Percentiles rank a stretch among this genome's conserved stretches.
Evolutionary conservation across 2,329 filamentous ascomycete species (phyloP).

Genomic region (Aspergillus carbonarius): DNA sequence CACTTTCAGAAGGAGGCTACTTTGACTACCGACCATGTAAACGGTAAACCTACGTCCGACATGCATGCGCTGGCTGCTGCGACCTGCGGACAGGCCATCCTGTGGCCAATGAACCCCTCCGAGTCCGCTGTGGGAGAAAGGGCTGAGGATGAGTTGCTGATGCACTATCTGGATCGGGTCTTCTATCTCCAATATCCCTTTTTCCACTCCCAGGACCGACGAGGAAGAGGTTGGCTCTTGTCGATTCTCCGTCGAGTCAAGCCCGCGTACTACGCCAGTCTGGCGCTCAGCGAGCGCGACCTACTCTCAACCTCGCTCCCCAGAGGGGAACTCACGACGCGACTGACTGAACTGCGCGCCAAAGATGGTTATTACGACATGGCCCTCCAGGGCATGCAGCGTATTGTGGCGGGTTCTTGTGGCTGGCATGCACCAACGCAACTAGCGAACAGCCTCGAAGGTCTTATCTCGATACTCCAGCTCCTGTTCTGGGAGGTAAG

Average conservation of each 20-base stretch:
- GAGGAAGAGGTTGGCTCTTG: neutral
- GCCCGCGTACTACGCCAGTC: neutral
- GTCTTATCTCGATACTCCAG: neutral
- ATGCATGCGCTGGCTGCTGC: neutral
- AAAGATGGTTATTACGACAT: neutral
- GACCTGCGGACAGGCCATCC: neutral
- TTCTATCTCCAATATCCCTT: conserved; percentile 4
- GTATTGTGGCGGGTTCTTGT: neutral
- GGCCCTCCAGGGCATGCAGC: neutral
- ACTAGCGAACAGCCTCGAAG: neutral
- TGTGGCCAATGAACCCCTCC: neutral
- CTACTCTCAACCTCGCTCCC: neutral
- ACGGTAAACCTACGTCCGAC: neutral
- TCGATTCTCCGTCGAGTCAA: neutral
- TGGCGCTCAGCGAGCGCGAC: neutral
- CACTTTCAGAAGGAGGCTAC: neutral
- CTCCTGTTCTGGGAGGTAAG: neutral
- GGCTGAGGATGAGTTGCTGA: neutral
- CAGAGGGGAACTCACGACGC: neutral
- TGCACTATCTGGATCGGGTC: conserved; percentile 3
- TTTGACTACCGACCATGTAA: neutral
- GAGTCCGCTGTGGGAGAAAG: neutral
- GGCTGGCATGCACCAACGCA: neutral
- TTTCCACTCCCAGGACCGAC: neutral
- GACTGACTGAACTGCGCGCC: neutral